Evolutionary conservation across 2,329 filamentous ascomycete genomes (phyloP), one percentile per base, ranked within the genome.

Genomic region (Ophioceras dolichostomum): DNA sequence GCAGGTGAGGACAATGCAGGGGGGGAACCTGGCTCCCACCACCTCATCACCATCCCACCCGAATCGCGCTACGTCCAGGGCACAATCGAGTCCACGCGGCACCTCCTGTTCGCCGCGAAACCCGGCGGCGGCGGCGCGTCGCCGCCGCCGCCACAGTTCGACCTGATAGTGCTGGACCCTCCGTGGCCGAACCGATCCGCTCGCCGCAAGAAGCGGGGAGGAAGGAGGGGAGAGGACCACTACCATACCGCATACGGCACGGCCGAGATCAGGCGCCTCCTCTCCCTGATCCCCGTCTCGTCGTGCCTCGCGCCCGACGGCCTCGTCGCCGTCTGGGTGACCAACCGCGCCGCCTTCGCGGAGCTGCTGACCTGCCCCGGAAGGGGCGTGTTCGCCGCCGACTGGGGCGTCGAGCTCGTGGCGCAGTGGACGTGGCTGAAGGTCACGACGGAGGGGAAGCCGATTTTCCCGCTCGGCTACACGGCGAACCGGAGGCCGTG

Each of bases 401-500:
- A 62, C 24, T 86, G 80, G 80, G 78, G 74, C 18, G 58, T 89
- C 0, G 67, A 77, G 36, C 51, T 74, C 10, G 62, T 73, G 0
- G 73, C 78, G 34, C 80, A 88, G 51, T 89, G 83, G 83, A 67
- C 76, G 2, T 91, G 83, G 83, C 55, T 88, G 34, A 91, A 91
- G 54, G 67, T 81, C 10, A 84, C 83, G 0, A 54, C 55, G 0
- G 45, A 54, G 0, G 83, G 83, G 0, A 73, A 81, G 51, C 77
- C 81, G 0, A 64, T 87, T 20, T 72, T 70, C 41, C 56, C 67
- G 22, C 39, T 83, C 2, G 67, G 77, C 22, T 73, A 72, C 4
- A 26, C 8, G n/a, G 42, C 55, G 3, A 83, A 77, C 77, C 68
- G 82, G 44, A 86, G 79, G 56, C 83, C 84, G 0, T 89, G 83